Percentiles rank a stretch among this genome's conserved stretches.
phyloP scores from a whole-genome alignment of 345 rosid species.

The Gossypium turneri region DNA sequence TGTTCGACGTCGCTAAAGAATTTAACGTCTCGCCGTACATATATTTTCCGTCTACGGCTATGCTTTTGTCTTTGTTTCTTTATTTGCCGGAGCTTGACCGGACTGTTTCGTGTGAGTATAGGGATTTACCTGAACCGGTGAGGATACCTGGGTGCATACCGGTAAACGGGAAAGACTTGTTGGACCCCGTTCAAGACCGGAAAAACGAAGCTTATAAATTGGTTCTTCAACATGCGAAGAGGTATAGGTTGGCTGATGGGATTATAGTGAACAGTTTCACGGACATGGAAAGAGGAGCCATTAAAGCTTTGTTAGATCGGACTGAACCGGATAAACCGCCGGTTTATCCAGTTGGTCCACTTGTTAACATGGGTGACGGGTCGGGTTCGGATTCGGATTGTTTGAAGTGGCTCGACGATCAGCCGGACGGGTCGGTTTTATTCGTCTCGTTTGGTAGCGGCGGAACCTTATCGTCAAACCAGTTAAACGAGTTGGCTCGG shows the following conservation, averaged over 20 bases:
- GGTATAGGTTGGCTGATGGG: conserved; percentile 51
- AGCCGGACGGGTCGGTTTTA: conserved; percentile 76
- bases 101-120: conserved; percentile 47
- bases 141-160: conserved; percentile 59
- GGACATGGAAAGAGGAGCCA: conserved; percentile 47
- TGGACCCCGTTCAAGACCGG: conserved; percentile 54
- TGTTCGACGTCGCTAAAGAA: conserved; percentile 52
- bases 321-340: conserved; percentile 43
- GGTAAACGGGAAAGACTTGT: conserved; percentile 40
- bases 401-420: conserved; percentile 67
- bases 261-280: conserved; percentile 48
- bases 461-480: conserved; percentile 65
- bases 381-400: conserved; percentile 25
- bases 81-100: conserved; percentile 45
- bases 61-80: conserved; percentile 42
- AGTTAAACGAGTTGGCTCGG: conserved; percentile 65
- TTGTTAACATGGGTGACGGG: conserved; percentile 35
- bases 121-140: conserved; percentile 58
- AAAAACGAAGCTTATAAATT: conserved; percentile 53
- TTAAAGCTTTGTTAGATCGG: conserved; percentile 35
- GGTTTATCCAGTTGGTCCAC: conserved; percentile 65
- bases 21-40: conserved; percentile 44
- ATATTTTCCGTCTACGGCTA: conserved; percentile 49
- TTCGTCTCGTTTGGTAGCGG: conserved; percentile 89
- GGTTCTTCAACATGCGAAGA: conserved; percentile 48